These are phyloP conservation scores for Piromyces sp. DNA, from an alignment of 192 early-diverging fungal genomes.

Conservation along the genomic window DNA sequence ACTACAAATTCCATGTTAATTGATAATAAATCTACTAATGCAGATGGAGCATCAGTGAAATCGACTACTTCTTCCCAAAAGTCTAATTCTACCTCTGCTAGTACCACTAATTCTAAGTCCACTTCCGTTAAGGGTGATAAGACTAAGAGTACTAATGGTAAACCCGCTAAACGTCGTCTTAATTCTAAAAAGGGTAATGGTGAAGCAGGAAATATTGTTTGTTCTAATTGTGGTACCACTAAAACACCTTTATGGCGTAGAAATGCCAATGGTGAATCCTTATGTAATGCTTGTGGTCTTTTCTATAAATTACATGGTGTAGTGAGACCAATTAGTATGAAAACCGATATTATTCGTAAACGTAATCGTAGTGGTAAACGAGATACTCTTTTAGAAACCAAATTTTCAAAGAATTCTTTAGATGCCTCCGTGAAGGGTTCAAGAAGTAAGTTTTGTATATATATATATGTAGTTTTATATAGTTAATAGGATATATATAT, in stretches of 20 bases:
- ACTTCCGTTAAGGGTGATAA: background rate
- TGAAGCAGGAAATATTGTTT: slow-evolving; percentile 9
- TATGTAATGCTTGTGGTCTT: slow-evolving; percentile 95
- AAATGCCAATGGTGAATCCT: slow-evolving; percentile 68
- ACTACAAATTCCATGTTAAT: background rate
- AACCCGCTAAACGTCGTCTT: background rate
- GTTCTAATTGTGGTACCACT: slow-evolving; percentile 68
- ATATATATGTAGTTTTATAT: no score
- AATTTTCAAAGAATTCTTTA: background rate
- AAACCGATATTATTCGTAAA: slow-evolving; percentile 77
- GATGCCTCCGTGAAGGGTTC: background rate
- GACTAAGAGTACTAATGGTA: background rate
- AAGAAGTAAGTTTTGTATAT: background rate
- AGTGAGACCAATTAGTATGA: slow-evolving; percentile 68
- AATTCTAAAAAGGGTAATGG: background rate
- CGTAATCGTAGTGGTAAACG: slow-evolving; percentile 44
- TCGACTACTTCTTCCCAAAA: background rate
- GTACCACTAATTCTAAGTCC: background rate
- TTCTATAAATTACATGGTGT: slow-evolving; percentile 89
- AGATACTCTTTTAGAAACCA: background rate
- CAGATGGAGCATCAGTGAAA: background rate
- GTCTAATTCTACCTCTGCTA: background rate
- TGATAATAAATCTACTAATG: background rate
- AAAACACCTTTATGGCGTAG: slow-evolving; percentile 92
- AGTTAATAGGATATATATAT: no score